phyloP scores from a whole-genome alignment of 129 eudicot species.

The Escallonia herrerae region DNA sequence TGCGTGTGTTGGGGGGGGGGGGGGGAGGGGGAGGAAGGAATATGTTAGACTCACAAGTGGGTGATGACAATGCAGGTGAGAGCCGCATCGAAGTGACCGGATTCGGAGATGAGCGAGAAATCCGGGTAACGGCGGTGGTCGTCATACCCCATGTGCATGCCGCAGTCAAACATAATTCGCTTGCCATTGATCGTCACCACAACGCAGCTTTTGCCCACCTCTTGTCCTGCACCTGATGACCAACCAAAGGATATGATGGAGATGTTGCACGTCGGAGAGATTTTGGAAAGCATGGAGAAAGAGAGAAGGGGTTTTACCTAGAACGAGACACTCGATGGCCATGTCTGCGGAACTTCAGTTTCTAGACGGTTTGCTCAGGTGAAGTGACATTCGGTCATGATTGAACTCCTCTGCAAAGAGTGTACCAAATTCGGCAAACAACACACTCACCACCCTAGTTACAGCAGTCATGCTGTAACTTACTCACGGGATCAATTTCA shows the following conservation, averaged over 20 bases:
- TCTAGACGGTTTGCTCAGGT: too few relatives aligned
- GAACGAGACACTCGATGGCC: constrained; percentile 77
- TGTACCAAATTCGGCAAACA: too few relatives aligned
- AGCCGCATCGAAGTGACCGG: constrained; percentile 45
- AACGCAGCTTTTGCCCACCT: constrained; percentile 95
- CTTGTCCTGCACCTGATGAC: constrained; percentile 87
- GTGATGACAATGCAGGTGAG: constrained; percentile 79
- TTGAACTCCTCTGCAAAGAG: too few relatives aligned
- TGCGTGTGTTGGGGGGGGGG: not conserved
- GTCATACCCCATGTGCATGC: constrained; percentile 83
- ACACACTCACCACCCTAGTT: too few relatives aligned
- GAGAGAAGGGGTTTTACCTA: constrained; percentile 33
- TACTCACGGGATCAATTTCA: too few relatives aligned
- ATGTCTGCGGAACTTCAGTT: constrained; percentile 10
- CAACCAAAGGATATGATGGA: not conserved
- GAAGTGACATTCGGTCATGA: too few relatives aligned
- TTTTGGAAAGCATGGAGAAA: not conserved
- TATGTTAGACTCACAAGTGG: constrained; percentile 45
- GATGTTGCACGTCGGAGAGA: not conserved
- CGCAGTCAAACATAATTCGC: constrained; percentile 88
- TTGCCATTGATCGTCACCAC: constrained; percentile 77
- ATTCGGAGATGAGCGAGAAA: constrained; percentile 64
- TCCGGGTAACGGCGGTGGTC: constrained; percentile 87
- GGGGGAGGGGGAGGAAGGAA: not conserved
- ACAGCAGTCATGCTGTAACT: too few relatives aligned